Evolutionary conservation across 108 stramenopile genomes (phyloP), one percentile per base, ranked within the genome.

Genomic region (Cyclostephanos invisitatus): DNA sequence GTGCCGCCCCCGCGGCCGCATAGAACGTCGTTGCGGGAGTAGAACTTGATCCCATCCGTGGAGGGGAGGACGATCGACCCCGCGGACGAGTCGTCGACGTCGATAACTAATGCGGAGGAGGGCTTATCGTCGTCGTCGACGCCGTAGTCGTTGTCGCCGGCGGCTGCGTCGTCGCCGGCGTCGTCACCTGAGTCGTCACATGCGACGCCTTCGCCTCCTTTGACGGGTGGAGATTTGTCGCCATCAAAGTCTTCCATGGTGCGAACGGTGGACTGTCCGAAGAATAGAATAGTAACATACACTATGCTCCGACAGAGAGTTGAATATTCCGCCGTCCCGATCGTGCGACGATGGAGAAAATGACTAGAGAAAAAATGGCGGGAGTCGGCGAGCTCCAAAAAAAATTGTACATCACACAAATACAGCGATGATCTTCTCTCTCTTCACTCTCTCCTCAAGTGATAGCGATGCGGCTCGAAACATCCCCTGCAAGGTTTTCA

Each of bases 1-100:
- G 92, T 90, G 28, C 84, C 81, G 7, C 91, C 91, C 1, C 92
- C 92, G 9, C 92, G 87, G 24, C 92, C 92, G 48, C 85, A 86
- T 11, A 93, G 80, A 20, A 93, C 90, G 64, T 93, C 92, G 67
- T 89, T 83, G 44, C 56, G 66, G n/a, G 70, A 61, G 59, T 86
- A 88, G 63, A 72, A 73, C 18, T 66, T 71, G 49, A 82, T 74
- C 3, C 87, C 87, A 62, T 84, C 82, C 38, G 70, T 64, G 60
- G 75, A 74, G 21, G 87, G 14, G 3, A 14, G 44, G 44, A 46
- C 44, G 44, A 46, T 15, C 32, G 32, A n/a, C n/a, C n/a, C 32
- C 2, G 48, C 63, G 20, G 38, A 10, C 15, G 44, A 15, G 44
- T 14, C 12, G 44, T 46, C 44, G 44, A 15, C 14, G 44, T 14